Percentiles rank a stretch among this genome's conserved stretches.
Evolutionary conservation across 129 eudicot species (phyloP).

Genomic region (Escallonia rubra): DNA sequence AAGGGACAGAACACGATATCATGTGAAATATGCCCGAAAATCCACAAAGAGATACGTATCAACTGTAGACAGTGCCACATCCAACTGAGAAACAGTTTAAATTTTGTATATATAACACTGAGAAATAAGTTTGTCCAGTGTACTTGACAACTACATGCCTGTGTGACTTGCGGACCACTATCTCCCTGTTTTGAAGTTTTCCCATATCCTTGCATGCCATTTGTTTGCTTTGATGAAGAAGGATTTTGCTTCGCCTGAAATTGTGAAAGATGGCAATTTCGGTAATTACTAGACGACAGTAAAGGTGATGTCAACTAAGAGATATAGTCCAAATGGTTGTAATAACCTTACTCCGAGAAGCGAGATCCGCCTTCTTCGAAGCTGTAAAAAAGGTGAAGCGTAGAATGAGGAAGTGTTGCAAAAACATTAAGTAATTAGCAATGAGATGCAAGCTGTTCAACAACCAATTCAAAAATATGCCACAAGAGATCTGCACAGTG

Average conservation of each 20-base stretch:
- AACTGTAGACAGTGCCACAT: background rate
- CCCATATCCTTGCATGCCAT: slow-evolving; percentile 27
- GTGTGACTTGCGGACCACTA: slow-evolving; percentile 21
- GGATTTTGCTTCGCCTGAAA: slow-evolving; percentile 28
- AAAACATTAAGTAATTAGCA: no score
- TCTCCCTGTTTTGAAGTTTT: slow-evolving; percentile 33
- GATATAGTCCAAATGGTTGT: slow-evolving; percentile 6
- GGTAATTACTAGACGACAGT: background rate
- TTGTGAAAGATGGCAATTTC: background rate
- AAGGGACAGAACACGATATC: background rate
- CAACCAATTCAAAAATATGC: background rate
- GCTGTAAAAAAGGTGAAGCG: slow-evolving; percentile 39
- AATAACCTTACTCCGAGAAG: slow-evolving; percentile 46
- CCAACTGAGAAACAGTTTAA: background rate
- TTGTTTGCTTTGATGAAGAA: slow-evolving; percentile 18
- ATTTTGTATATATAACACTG: background rate
- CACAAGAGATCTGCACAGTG: no score
- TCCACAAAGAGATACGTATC: background rate
- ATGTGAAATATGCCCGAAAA: no score
- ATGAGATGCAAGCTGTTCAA: background rate
- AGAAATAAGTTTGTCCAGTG: background rate
- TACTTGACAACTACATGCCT: slow-evolving; percentile 17
- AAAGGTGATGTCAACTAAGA: slow-evolving; percentile 2
- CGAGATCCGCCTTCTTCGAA: slow-evolving; percentile 39
- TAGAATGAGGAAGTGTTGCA: background rate